Base-by-base conservation (phyloP, 2,329 filamentous ascomycete species). In the Penicillium sp. region DNA sequence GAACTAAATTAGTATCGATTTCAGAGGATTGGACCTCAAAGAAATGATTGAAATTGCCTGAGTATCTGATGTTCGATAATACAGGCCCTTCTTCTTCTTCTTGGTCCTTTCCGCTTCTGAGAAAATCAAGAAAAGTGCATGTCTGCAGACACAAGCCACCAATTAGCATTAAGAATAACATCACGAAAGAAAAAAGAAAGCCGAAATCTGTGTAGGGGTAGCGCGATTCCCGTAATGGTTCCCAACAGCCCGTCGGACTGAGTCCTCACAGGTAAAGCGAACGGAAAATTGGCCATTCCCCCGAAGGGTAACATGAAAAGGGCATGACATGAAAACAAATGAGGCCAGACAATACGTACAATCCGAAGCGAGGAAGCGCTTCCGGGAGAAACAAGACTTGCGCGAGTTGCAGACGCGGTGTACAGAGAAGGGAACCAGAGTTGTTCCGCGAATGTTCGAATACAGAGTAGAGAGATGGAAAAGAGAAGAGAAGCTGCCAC, bases 91-190 rank as follows among this genome's bases (percentile, higher is more conserved):
- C 58, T 64, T 58, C 61, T n/a, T n/a, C 21, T 64, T 56, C 61
- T 59, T 61, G 44, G 21, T 62, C 66, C 57, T 62, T 67, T 66
- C 60, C 62, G 51, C 43, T 61, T 62, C 60, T 67, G 63, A 64
- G 66, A 62, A 66, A 66, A 62, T 73, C 68, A 77, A 73, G 66
- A 62, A 72, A 71, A 73, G 72, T 76, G 77, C 75, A 77, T 75
- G 73, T 77, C 75, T 78, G 74, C 68, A 69, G 62, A 62, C 55
- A 70, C 60, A 71, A 59, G 65, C 53, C 55, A 66, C 66, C 62
- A 61, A 78, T 78, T 78, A 78, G 75, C 69, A 76, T 67, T 57
- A 57, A 65, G 62, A 61, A 66, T 62, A 63, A 60, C 41, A 52
- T 35, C 27, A 57, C 27, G 41, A 39, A 52, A 38, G 42, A 49